Percentiles rank a stretch among this genome's conserved stretches.
phyloP scores from a whole-genome alignment of 1,139 yeast genomes.

The Taphrina flavorubra region DNA sequence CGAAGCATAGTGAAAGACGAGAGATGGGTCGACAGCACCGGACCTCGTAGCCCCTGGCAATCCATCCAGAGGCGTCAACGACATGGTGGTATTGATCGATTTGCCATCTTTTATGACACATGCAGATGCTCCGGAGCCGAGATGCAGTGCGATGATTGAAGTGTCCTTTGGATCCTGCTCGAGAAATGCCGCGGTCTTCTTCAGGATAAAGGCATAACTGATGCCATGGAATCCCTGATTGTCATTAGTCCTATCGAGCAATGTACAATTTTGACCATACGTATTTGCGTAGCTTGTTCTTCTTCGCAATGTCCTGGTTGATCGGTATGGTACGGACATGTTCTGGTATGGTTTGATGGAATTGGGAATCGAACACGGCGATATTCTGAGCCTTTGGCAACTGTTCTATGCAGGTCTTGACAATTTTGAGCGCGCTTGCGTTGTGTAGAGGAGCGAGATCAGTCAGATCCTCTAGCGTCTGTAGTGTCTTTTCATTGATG shows the following conservation, averaged over 20 bases:
- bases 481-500: constrained; percentile 43
- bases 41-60: constrained; percentile 47
- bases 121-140: constrained; percentile 47
- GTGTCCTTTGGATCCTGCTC: constrained; percentile 27
- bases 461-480: constrained; percentile 45
- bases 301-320: constrained; percentile 44
- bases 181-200: constrained; percentile 38
- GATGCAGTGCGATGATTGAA: constrained; percentile 45
- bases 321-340: constrained; percentile 45
- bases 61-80: constrained; percentile 47
- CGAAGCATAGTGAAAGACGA: constrained; percentile 45
- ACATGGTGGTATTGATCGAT: constrained; percentile 46
- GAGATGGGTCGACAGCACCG: constrained; percentile 46
- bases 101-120: constrained; percentile 45
- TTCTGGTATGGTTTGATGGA: constrained; percentile 45
- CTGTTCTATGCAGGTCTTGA: constrained; percentile 43
- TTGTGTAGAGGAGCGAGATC: constrained; percentile 47
- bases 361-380: constrained; percentile 46
- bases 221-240: constrained; percentile 45
- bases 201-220: constrained; percentile 45
- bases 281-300: constrained; percentile 45
- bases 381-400: constrained; percentile 43
- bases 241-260: neutral
- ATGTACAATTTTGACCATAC: constrained; percentile 3
- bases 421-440: constrained; percentile 46